Evolutionary conservation across 164 flowering plant species (phyloP).

Genomic region (Taxillus chinensis): DNA sequence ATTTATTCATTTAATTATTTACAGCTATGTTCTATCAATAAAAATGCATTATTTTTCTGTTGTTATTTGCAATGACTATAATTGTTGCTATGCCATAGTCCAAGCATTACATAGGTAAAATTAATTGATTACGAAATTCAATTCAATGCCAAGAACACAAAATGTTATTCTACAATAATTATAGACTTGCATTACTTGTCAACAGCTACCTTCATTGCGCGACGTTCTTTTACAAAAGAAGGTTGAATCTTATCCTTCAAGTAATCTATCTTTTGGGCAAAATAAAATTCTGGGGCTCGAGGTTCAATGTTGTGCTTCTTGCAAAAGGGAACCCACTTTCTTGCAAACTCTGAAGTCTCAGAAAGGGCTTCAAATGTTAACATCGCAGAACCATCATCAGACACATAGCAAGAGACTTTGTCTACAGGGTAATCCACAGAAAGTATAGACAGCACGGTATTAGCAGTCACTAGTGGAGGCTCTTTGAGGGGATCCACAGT

Average conservation of each 20-base stretch:
- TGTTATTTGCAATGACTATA: too few species aligned
- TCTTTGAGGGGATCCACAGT: conserved; percentile 98
- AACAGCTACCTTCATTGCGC: conserved; percentile 84
- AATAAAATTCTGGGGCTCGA: conserved; percentile 96
- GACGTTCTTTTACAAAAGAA: conserved; percentile 91
- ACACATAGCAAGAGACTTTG: conserved; percentile 96
- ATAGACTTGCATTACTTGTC: background rate
- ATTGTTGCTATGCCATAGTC: too few species aligned
- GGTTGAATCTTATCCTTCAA: conserved; percentile 94
- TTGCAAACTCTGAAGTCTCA: conserved; percentile 94
- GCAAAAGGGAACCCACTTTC: conserved; percentile 98
- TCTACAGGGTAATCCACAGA: conserved; percentile 98
- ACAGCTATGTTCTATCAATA: too few species aligned
- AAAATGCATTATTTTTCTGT: too few species aligned
- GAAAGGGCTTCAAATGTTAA: conserved; percentile 90
- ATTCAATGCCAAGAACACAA: too few species aligned
- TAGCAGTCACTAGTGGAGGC: conserved; percentile 94
- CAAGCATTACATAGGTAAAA: too few species aligned
- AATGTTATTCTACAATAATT: too few species aligned
- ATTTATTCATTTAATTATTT: too few species aligned
- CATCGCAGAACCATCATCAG: conserved; percentile 99
- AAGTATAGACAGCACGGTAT: conserved; percentile 93
- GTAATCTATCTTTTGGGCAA: conserved; percentile 90
- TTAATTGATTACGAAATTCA: too few species aligned
- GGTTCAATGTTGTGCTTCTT: conserved; percentile 94